Conservation (phyloP, 1,284 basidiomycete genomes). For the Pseudozyma sp. region DNA sequence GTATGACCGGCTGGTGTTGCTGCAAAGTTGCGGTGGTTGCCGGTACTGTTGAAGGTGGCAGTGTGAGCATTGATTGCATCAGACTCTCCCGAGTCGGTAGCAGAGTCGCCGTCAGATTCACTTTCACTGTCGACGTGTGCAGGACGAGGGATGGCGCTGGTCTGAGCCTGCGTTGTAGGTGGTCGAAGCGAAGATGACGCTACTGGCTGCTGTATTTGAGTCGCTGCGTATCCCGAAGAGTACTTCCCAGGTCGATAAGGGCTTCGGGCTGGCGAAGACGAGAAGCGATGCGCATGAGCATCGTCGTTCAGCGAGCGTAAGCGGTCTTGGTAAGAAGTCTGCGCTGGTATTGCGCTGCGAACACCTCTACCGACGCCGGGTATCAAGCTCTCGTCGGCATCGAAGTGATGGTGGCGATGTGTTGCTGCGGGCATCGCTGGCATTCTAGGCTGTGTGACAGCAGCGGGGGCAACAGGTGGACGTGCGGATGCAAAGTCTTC, state of each 20-base stretch:
- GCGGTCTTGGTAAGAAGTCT: conserved; percentile 31
- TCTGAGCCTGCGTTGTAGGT: conserved; percentile 10
- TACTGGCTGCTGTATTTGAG: conserved; percentile 10
- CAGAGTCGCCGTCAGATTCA: conserved; percentile 40
- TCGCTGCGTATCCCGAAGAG: conserved; percentile 7
- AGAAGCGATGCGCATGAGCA: conserved; percentile 18
- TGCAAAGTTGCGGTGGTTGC: conserved; percentile 52
- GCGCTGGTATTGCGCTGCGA: conserved; percentile 18
- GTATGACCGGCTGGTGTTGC: conserved; percentile 45
- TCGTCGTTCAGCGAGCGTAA: conserved; percentile 25
- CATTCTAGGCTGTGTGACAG: conserved; percentile 10
- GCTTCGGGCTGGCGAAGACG: conserved; percentile 38
- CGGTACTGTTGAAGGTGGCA: conserved; percentile 44
- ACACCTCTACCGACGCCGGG: conserved; percentile 54
- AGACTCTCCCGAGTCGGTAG: conserved; percentile 40
- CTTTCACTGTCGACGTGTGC: conserved; percentile 44
- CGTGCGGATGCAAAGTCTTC: conserved; percentile 26
- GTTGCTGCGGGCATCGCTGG: conserved; percentile 8
- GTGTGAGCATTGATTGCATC: conserved; percentile 28
- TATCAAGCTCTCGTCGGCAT: conserved; percentile 50
- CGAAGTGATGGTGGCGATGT: conserved; percentile 12
- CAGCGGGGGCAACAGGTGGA: not conserved
- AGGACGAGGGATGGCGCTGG: conserved; percentile 14
- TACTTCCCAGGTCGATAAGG: conserved; percentile 40
- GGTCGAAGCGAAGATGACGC: conserved; percentile 7